A percentile compares a stretch with the other conserved stretches of the same genome.
phyloP scores from a whole-genome alignment of 2,329 filamentous ascomycete species.

The Neurospora sp. region DNA sequence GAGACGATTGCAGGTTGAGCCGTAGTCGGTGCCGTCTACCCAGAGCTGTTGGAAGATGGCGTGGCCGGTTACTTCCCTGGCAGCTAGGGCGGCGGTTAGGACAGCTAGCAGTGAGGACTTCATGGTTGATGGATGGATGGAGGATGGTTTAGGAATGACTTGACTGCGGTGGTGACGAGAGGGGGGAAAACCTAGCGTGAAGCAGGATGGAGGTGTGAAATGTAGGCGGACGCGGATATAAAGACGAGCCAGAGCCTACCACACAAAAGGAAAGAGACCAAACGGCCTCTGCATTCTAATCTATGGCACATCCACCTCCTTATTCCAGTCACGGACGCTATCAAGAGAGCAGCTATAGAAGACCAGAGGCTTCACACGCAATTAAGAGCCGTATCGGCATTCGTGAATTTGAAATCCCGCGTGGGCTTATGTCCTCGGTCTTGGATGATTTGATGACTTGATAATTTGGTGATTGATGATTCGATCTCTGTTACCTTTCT shows the following conservation, averaged over 20 bases:
- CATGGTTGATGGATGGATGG: constrained; percentile 21
- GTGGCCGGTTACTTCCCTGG: constrained; percentile 31
- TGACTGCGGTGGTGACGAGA: background rate
- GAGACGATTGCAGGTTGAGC: constrained; percentile 35
- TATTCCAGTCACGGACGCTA: no score
- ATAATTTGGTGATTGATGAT: no score
- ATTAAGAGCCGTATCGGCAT: no score
- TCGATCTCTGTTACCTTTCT: no score
- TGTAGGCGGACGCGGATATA: background rate
- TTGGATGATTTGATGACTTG: no score
- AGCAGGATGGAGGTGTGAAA: background rate
- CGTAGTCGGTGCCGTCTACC: constrained; percentile 35
- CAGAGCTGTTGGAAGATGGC: constrained; percentile 42
- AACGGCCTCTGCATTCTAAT: background rate
- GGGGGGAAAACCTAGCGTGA: no score
- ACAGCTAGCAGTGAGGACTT: constrained; percentile 24
- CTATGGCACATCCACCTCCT: no score
- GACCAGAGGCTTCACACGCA: no score
- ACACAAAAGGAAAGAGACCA: background rate
- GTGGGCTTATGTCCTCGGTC: no score
- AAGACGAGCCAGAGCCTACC: background rate
- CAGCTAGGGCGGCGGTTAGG: constrained; percentile 23
- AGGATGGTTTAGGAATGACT: background rate
- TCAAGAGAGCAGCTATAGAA: no score
- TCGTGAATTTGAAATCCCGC: no score